These are phyloP conservation scores for Jamesozyma rosinii DNA, from an alignment of 805 yeast species.

Conservation along the genomic window DNA sequence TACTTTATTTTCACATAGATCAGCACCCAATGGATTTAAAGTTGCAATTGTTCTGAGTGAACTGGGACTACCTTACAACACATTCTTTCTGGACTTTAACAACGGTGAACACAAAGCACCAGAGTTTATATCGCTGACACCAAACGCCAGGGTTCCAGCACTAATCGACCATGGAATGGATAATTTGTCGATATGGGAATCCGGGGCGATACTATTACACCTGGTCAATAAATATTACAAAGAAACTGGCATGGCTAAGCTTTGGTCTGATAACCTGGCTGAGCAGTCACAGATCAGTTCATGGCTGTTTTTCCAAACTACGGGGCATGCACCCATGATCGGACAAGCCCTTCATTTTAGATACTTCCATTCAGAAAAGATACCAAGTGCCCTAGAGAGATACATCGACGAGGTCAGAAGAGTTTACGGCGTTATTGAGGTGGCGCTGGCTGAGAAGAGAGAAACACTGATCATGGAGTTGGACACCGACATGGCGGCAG, in stretches of 20 bases:
- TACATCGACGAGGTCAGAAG: conserved; percentile 88
- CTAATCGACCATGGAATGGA: conserved; percentile 79
- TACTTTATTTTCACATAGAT: conserved; percentile 73
- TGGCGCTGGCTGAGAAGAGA: conserved; percentile 88
- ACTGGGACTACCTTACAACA: conserved; percentile 65
- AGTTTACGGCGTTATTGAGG: conserved; percentile 87
- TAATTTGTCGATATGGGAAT: conserved; percentile 84
- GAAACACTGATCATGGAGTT: conserved; percentile 84
- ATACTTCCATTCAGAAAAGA: conserved; percentile 77
- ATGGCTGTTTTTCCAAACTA: conserved; percentile 91
- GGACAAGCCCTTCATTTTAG: conserved; percentile 94
- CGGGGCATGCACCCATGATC: conserved; percentile 98
- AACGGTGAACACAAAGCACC: conserved; percentile 89
- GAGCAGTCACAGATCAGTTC: conserved; percentile 79
- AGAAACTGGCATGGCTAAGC: conserved; percentile 57
- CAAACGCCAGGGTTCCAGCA: conserved; percentile 93
- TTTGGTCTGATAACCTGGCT: conserved; percentile 65
- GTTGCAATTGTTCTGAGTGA: conserved; percentile 86
- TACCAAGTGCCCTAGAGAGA: conserved; percentile 82
- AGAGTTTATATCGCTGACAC: conserved; percentile 85
- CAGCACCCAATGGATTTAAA: conserved; percentile 94
- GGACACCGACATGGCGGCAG: conserved; percentile 79
- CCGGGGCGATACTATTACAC: conserved; percentile 84
- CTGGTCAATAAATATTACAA: conserved; percentile 58
- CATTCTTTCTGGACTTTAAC: conserved; percentile 78